Evolutionary conservation across 768 basidiomycete species (phyloP), one percentile per base, ranked within the genome.

Genomic region (Hygrocybe coccinea): DNA sequence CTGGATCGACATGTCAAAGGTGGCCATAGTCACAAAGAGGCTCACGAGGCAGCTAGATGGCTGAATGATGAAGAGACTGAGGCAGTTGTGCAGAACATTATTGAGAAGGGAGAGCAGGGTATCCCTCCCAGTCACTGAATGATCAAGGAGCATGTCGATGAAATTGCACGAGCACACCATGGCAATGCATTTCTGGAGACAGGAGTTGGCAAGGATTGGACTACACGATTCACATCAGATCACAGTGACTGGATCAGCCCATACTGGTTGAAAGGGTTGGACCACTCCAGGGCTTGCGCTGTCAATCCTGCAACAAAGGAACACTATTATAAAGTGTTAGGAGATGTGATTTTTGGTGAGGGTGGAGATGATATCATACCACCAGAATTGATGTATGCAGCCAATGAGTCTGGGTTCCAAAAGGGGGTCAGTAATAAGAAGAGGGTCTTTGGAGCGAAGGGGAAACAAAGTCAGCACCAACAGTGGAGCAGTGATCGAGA

Each of bases 401-500:
- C 60, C 63, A 47, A 54, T 57, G 7, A 59, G 25, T 38, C 51
- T 9, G 63, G 67, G 4, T 52, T 67, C n/a, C 59, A 61, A 35
- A 4, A 29, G 19, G 62, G 56, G 3, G 54, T 60, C 24, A 59
- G 64, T 1, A 34, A 24, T 4, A 56, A 35, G 38, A 56, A 35
- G 38, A 22, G 58, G 34, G 65, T 67, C 2, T 47, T 67, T 51
- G 62, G 65, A 11, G 52, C 54, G 1, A 8, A n/a, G 21, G 50
- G 53, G 46, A 58, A 59, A 22, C 52, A 48, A 35, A 17, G 41
- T 5, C 70, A 71, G 52, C 65, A 76, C 62, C 71, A 75, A 59
- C 72, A 74, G 56, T 36, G 57, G 1, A 59, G 59, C 25, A 70
- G 72, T 1, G 60, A 60, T 24, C 56, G 63, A 9, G 75, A 77